A percentile compares a stretch with the other conserved stretches of the same genome.
phyloP scores from a whole-genome alignment of 2,329 filamentous ascomycete genomes.

The Phaeosphaeria sp. region DNA sequence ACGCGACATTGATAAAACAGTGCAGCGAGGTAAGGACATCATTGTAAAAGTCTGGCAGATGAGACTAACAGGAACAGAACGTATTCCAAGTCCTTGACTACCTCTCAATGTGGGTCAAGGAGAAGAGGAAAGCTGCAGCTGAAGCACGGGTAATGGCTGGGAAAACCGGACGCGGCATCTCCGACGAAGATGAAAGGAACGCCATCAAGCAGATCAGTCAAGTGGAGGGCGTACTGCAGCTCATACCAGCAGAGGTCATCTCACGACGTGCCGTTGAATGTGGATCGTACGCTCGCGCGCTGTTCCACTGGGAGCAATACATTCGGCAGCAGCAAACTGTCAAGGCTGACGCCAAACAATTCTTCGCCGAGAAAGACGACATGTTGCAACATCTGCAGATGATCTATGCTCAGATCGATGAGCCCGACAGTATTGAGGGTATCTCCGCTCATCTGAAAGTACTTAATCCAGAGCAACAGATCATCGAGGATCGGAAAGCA shows the following conservation, averaged over 20 bases:
- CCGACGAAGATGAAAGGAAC: conserved; percentile 59
- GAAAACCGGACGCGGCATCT: conserved; percentile 52
- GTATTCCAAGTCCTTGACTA: conserved; percentile 93
- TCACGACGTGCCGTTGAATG: conserved; percentile 90
- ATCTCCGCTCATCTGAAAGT: conserved; percentile 87
- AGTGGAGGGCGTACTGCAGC: conserved; percentile 76
- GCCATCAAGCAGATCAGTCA: conserved; percentile 63
- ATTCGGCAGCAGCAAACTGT: conserved; percentile 64
- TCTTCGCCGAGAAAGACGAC: conserved; percentile 62
- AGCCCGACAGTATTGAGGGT: conserved; percentile 94
- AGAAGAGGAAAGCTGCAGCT: conserved; percentile 65
- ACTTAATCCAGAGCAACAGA: conserved; percentile 91
- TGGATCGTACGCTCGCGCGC: conserved; percentile 86
- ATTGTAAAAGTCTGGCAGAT: not conserved
- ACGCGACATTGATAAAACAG: conserved; percentile 78
- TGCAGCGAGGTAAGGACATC: conserved; percentile 80
- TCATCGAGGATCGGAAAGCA: conserved; percentile 89
- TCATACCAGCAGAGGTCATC: conserved; percentile 73
- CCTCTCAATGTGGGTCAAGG: conserved; percentile 85
- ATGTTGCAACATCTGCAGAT: conserved; percentile 83
- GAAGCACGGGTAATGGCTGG: conserved; percentile 51
- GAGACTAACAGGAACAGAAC: conserved; percentile 62
- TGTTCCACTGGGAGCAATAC: conserved; percentile 95
- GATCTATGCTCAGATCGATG: conserved; percentile 97
- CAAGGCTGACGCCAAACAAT: conserved; percentile 55